phyloP scores from a whole-genome alignment of 495 filamentous ascomycete genomes.

The Amniculicola lignicola region DNA sequence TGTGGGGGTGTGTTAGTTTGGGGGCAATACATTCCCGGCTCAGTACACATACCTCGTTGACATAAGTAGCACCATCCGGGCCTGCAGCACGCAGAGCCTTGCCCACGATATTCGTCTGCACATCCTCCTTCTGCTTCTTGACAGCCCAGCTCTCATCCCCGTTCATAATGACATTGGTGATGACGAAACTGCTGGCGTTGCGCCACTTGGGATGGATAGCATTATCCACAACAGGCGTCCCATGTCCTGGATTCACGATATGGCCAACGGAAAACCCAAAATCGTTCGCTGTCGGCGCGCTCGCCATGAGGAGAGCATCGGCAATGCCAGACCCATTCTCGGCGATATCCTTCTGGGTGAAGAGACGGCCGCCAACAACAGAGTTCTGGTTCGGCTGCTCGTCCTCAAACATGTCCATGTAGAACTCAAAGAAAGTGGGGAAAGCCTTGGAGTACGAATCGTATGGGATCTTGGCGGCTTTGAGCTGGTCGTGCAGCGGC shows the following conservation, averaged over 20 bases:
- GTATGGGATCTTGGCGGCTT: conserved; percentile 41
- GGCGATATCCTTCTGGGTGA: conserved; percentile 44
- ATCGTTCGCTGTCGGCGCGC: conserved; percentile 17
- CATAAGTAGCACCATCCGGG: conserved; percentile 30
- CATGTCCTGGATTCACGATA: conserved; percentile 49
- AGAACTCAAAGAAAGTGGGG: conserved; percentile 48
- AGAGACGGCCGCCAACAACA: conserved; percentile 49
- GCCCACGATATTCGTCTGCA: conserved; percentile 25
- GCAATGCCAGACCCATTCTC: conserved; percentile 45
- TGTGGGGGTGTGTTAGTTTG: conserved; percentile 31
- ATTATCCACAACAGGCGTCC: conserved; percentile 25
- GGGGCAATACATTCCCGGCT: not conserved
- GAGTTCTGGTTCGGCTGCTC: conserved; percentile 46
- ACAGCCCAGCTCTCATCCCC: conserved; percentile 17
- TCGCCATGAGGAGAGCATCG: conserved; percentile 43
- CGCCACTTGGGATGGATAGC: conserved; percentile 37
- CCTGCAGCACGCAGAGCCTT: conserved; percentile 25
- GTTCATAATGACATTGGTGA: conserved; percentile 29
- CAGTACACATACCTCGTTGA: conserved; percentile 29
- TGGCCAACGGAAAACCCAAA: conserved; percentile 50
- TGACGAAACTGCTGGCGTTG: conserved; percentile 29
- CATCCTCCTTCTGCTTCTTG: conserved; percentile 6
- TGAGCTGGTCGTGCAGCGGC: conserved; percentile 48
- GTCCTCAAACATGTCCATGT: conserved; percentile 48
- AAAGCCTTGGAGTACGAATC: conserved; percentile 39